Percentiles rank a stretch among this genome's conserved stretches.
Evolutionary conservation across 2,329 filamentous ascomycete genomes (phyloP).

Genomic region (Exophiala mesophila): DNA sequence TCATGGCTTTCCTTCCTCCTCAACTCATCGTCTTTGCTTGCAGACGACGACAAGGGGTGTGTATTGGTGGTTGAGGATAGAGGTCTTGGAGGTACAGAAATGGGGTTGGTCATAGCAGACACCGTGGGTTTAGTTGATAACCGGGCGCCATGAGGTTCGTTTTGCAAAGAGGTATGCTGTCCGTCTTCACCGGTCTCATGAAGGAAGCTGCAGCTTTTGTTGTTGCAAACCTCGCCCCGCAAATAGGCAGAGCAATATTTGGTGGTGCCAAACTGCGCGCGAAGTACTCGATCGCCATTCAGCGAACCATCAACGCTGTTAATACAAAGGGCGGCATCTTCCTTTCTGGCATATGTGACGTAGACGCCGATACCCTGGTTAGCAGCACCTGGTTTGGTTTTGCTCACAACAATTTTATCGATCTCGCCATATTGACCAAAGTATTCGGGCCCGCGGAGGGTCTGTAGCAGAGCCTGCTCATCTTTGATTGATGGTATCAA

Average conservation of each 20-base stretch:
- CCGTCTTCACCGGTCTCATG: slow-evolving; percentile 96
- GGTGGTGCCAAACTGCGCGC: slow-evolving; percentile 78
- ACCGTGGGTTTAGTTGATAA: slow-evolving; percentile 40
- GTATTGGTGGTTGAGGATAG: slow-evolving; percentile 39
- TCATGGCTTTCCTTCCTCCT: slow-evolving; percentile 61
- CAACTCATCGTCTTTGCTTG: slow-evolving; percentile 63
- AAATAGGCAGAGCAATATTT: slow-evolving; percentile 98
- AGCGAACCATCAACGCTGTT: slow-evolving; percentile 84
- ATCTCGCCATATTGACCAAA: slow-evolving; percentile 99
- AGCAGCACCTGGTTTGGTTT: slow-evolving; percentile 69
- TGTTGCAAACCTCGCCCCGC: slow-evolving; percentile 88
- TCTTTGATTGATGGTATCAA: slow-evolving; percentile 87
- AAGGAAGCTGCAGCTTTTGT: slow-evolving; percentile 95
- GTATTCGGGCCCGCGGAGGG: slow-evolving; percentile 82
- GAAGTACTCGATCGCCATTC: slow-evolving; percentile 80
- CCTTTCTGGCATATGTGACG: slow-evolving; percentile 91
- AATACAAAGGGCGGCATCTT: slow-evolving; percentile 86
- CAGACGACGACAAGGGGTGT: slow-evolving; percentile 66
- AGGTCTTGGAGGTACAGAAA: slow-evolving; percentile 33
- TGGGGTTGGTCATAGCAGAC: slow-evolving; percentile 23
- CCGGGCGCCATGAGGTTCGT: slow-evolving; percentile 22
- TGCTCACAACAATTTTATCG: slow-evolving; percentile 97
- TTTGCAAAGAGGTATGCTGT: slow-evolving; percentile 25
- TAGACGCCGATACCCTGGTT: slow-evolving; percentile 93
- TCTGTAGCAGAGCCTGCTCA: slow-evolving; percentile 79